Conservation (phyloP, 1,284 basidiomycete species). For the Ganoderma lucidum region DNA sequence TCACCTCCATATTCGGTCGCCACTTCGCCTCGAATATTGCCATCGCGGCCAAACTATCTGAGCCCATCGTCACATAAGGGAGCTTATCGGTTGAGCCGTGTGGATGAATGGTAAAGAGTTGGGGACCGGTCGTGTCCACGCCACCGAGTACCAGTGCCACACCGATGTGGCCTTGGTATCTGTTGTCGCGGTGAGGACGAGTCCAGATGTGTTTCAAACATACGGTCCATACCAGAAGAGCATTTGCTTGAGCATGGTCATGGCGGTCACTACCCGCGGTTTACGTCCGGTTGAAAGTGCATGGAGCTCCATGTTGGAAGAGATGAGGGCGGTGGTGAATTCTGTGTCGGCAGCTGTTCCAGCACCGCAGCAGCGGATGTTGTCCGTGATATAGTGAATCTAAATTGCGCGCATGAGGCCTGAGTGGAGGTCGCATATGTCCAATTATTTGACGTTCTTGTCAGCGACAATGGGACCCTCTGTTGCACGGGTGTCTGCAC, state of each 20-base stretch:
- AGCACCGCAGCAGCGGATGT: slow-evolving; percentile 97
- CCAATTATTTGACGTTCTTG: slow-evolving; percentile 64
- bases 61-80: slow-evolving; percentile 99
- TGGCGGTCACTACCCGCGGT: slow-evolving; percentile 93
- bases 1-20: slow-evolving; percentile 84
- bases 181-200: slow-evolving; percentile 41
- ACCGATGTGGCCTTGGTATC: slow-evolving; percentile 94
- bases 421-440: not conserved
- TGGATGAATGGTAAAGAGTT: slow-evolving; percentile 96
- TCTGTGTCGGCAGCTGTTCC: slow-evolving; percentile 99
- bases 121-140: slow-evolving; percentile 91
- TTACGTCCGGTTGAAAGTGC: slow-evolving; percentile 86
- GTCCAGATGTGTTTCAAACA: slow-evolving; percentile 21
- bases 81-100: slow-evolving; percentile 99
- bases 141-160: slow-evolving; percentile 98
- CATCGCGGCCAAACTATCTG: slow-evolving; percentile 97
- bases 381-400: slow-evolving; percentile 97
- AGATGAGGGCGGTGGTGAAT: slow-evolving; percentile 93
- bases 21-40: slow-evolving; percentile 94
- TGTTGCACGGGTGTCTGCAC: slow-evolving; percentile 97
- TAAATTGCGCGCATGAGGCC: slow-evolving; percentile 41
- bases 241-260: slow-evolving; percentile 97
- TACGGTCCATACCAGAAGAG: slow-evolving; percentile 69
- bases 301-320: slow-evolving; percentile 93
- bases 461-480: slow-evolving; percentile 97